Base-by-base conservation (phyloP, 2,329 filamentous ascomycete genomes). In the Byssochlamys sp. region DNA sequence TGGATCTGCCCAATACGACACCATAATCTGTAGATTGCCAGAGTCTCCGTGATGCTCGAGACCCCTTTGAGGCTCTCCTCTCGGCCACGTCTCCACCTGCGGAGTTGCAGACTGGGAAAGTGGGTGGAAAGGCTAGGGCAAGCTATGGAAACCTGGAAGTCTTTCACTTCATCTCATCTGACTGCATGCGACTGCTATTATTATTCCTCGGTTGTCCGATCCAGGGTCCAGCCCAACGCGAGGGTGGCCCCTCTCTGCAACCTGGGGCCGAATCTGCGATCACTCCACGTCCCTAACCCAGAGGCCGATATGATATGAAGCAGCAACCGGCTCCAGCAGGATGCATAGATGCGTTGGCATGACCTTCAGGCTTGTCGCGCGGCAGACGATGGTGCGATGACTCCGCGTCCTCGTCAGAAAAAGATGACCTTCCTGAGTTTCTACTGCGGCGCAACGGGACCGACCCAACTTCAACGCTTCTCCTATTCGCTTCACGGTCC, bases 271-370 rank as follows among this genome's bases (percentile, higher is more conserved):
- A 45, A 45, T 45, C 39, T 45, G n/a, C 39, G 5, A 7, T 19
- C 14, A n/a, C 19, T 19, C 14, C 19, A n/a, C 39, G n/a, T 45
- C 39, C 39, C 39, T 45, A 24, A 19, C 39, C 39, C 4, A 45
- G n/a, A 5, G 39, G n/a, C 39, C 19, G 39, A 45, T 45, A n/a
- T 51, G 25, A 51, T 51, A 26, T 51, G 25, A 26, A 51, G 49
- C 49, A 51, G 4, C 29, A 29, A 31, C 29, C 29, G 29, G 29
- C 24, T 51, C 48, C 49, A 51, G 49, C 49, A 51, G 24, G 49
- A 59, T 64, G 59, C 60, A 65, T 58, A 61, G 63, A 67, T 67
- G 64, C 60, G 66, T 63, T 67, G 66, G 64, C 65, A 58, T 52
- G 57, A 58, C 39, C 55, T 53, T 48, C 56, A 54, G 29, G 48